phyloP scores from a whole-genome alignment of 2,329 filamentous ascomycete genomes.

The Colletotrichum godetiae region DNA sequence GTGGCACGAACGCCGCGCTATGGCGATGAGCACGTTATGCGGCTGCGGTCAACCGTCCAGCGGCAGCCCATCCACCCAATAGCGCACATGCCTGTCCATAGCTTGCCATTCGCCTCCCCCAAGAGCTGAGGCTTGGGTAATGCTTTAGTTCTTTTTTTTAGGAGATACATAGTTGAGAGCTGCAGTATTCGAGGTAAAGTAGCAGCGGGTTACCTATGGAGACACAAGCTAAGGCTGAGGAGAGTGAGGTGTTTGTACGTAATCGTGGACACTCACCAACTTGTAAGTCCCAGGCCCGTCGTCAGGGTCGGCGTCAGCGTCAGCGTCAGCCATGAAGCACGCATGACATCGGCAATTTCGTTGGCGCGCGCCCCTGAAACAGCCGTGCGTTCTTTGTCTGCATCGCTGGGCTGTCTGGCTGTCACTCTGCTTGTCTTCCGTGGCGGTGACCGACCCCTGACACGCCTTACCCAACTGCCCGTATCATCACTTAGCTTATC shows the following conservation, averaged over 20 bases:
- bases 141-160: no score
- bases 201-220: no score
- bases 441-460: not conserved
- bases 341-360: constrained; percentile 26
- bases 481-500: not conserved
- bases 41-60: not conserved
- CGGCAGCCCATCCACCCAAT: no score
- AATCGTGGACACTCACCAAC: not conserved
- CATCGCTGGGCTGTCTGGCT: not conserved
- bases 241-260: no score
- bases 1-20: constrained; percentile 13
- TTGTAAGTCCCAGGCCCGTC: not conserved
- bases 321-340: constrained; percentile 9
- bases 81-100: no score
- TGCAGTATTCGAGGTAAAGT: no score
- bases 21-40: not conserved
- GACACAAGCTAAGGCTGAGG: no score
- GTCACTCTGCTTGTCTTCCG: not conserved
- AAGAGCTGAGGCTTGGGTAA: no score
- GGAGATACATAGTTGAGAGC: no score
- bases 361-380: constrained; percentile 28
- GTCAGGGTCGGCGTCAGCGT: not conserved
- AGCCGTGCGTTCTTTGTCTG: constrained; percentile 26
- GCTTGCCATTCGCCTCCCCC: no score
- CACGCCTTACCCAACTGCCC: no score